Percentiles rank a stretch among this genome's conserved stretches.
Conservation (phyloP, 331 rosid species). For the Malus hybrid region DNA sequence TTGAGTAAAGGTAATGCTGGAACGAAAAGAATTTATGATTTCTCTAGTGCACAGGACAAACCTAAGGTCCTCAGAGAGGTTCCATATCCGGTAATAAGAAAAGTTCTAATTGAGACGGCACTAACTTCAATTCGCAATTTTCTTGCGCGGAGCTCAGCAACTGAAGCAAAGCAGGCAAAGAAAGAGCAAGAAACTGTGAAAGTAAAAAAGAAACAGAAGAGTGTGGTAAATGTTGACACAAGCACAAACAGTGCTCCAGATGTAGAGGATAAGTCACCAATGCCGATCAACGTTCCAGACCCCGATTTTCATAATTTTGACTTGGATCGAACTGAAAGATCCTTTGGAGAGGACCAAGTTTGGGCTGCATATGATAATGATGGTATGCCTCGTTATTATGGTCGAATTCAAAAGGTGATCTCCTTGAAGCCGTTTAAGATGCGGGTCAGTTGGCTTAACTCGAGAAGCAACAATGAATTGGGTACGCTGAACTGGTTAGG, state of each 20-base stretch:
- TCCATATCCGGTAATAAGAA: conserved; percentile 1
- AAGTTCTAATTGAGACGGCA: conserved; percentile 3
- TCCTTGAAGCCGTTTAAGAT: conserved; percentile 21
- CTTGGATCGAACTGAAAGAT: conserved; percentile 19
- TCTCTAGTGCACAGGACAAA: background rate
- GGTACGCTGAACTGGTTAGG: conserved; percentile 27
- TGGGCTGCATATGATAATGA: conserved; percentile 34
- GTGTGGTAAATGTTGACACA: conserved; percentile 3
- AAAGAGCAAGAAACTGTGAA: conserved; percentile 11
- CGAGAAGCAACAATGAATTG: conserved; percentile 21
- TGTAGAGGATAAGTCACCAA: background rate
- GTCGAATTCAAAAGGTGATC: conserved; percentile 21
- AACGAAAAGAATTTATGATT: conserved; percentile 1
- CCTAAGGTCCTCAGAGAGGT: conserved; percentile 9
- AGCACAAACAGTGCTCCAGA: background rate
- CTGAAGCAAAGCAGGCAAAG: background rate
- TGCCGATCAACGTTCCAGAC: conserved; percentile 21
- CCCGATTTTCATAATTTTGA: conserved; percentile 30
- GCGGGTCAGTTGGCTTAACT: conserved; percentile 30
- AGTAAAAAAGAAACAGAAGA: conserved; percentile 12
- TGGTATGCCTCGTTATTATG: conserved; percentile 31
- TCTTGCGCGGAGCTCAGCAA: conserved; percentile 10
- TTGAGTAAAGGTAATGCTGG: conserved; percentile 8
- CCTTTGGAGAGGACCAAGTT: conserved; percentile 22
- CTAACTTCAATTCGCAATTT: background rate